Conservation (phyloP, 2,329 filamentous ascomycete species). For the Chrysoporthe cubensis region DNA sequence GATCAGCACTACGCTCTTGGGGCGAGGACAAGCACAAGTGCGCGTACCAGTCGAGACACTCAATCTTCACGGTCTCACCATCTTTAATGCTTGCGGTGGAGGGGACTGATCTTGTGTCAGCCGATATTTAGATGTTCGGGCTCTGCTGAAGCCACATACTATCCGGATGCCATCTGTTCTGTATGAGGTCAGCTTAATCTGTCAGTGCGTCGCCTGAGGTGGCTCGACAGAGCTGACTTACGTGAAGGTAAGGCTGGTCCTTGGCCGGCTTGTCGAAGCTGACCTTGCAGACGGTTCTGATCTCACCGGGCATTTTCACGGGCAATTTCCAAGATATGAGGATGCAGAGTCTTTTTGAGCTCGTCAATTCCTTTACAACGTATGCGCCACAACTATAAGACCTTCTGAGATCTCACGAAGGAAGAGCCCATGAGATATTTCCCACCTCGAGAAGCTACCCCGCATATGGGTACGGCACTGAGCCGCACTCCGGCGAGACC, state of each 20-base stretch:
- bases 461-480: constrained; percentile 22
- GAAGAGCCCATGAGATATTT: background rate
- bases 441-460: constrained; percentile 20
- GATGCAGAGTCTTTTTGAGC: background rate
- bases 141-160: constrained; percentile 52
- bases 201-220: background rate
- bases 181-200: background rate
- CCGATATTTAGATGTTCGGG: background rate
- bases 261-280: constrained; percentile 72
- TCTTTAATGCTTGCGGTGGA: constrained; percentile 73
- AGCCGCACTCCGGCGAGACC: background rate
- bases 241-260: constrained; percentile 72
- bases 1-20: background rate
- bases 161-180: constrained; percentile 95
- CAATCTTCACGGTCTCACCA: constrained; percentile 88
- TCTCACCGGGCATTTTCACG: constrained; percentile 38
- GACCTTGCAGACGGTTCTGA: constrained; percentile 73
- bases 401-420: background rate
- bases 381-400: background rate
- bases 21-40: background rate
- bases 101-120: constrained; percentile 62
- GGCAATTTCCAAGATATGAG: no score
- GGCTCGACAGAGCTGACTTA: constrained; percentile 46
- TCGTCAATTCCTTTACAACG: background rate
- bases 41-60: constrained; percentile 79